Percentiles rank a stretch among this genome's conserved stretches.
Evolutionary conservation across 2,329 filamentous ascomycete species (phyloP).

Genomic region (Calonectria multiphialidica): DNA sequence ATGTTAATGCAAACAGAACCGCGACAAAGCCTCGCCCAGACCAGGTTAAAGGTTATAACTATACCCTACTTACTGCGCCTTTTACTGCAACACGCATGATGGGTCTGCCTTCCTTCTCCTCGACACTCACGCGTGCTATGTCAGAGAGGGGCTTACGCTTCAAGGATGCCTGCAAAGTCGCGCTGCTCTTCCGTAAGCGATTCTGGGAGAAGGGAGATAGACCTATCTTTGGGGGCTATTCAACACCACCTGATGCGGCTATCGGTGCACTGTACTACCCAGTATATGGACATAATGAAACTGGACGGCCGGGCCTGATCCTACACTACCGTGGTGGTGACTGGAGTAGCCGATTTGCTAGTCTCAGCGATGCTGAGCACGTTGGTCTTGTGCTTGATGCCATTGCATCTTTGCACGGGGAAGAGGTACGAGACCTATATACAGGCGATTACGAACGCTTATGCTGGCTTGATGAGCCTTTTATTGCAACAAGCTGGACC

Average conservation of each 20-base stretch:
- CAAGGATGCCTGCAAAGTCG: constrained; percentile 57
- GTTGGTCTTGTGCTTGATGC: constrained; percentile 16
- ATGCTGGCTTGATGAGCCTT: constrained; percentile 25
- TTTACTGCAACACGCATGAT: constrained; percentile 75
- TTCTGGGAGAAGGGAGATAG: constrained; percentile 66
- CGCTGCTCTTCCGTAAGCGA: constrained; percentile 67
- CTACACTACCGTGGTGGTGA: background rate
- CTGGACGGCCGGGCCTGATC: background rate
- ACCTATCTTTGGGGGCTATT: constrained; percentile 75
- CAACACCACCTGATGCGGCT: constrained; percentile 52
- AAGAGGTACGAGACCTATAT: constrained; percentile 1
- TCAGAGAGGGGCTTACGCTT: constrained; percentile 15
- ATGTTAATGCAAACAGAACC: constrained; percentile 58
- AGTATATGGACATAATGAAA: background rate
- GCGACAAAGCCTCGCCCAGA: constrained; percentile 24
- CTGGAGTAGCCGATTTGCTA: background rate
- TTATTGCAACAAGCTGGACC: constrained; percentile 63
- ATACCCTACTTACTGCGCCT: constrained; percentile 73
- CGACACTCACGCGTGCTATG: constrained; percentile 3
- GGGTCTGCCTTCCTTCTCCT: constrained; percentile 60
- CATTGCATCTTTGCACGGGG: constrained; percentile 21
- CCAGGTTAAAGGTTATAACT: constrained; percentile 67
- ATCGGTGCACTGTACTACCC: background rate
- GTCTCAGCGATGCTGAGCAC: background rate
- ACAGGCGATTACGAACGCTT: constrained; percentile 22